A percentile compares a stretch with the other conserved stretches of the same genome.
These are phyloP conservation scores for Orbilia brochopaga DNA, from an alignment of 2,329 filamentous ascomycete genomes.

Conservation along the genomic window DNA sequence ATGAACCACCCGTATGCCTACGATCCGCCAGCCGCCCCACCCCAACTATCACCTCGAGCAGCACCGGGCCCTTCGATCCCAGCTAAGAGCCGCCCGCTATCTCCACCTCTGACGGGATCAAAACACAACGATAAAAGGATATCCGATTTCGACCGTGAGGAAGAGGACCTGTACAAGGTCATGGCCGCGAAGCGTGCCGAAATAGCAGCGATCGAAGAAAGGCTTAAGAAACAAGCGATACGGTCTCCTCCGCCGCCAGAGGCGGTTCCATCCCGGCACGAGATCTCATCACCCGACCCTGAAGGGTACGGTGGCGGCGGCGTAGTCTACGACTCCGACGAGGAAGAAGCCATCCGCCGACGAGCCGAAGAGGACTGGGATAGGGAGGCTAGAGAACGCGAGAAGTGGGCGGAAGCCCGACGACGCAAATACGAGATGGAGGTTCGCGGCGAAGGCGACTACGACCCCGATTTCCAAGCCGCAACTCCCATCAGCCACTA, in stretches of 20 bases:
- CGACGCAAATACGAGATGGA: slow-evolving; percentile 41
- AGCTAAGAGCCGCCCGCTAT: slow-evolving; percentile 29
- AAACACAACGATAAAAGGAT: slow-evolving; percentile 36
- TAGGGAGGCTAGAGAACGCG: slow-evolving; percentile 40
- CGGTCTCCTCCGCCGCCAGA: slow-evolving; percentile 14
- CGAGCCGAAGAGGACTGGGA: slow-evolving; percentile 49
- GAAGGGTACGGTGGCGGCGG: background rate
- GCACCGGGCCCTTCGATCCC: slow-evolving; percentile 32
- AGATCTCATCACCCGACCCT: slow-evolving; percentile 27
- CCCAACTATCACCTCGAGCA: background rate
- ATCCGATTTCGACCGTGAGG: slow-evolving; percentile 48
- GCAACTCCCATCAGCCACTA: slow-evolving; percentile 46
- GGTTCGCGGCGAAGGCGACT: slow-evolving; percentile 26
- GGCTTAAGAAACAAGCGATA: slow-evolving; percentile 29
- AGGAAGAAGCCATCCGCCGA: slow-evolving; percentile 35
- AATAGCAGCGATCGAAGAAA: slow-evolving; percentile 42
- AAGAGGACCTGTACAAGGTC: slow-evolving; percentile 47
- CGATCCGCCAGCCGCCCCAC: slow-evolving; percentile 13
- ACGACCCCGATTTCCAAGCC: slow-evolving; percentile 42
- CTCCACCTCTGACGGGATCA: slow-evolving; percentile 25
- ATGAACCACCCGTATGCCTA: slow-evolving; percentile 15
- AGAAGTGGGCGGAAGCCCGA: slow-evolving; percentile 46
- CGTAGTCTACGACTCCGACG: slow-evolving; percentile 33
- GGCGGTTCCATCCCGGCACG: slow-evolving; percentile 15
- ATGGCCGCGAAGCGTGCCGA: slow-evolving; percentile 48